Evolutionary conservation across 192 early-diverging fungal species (phyloP).

Genomic region (Dispira simplex): DNA sequence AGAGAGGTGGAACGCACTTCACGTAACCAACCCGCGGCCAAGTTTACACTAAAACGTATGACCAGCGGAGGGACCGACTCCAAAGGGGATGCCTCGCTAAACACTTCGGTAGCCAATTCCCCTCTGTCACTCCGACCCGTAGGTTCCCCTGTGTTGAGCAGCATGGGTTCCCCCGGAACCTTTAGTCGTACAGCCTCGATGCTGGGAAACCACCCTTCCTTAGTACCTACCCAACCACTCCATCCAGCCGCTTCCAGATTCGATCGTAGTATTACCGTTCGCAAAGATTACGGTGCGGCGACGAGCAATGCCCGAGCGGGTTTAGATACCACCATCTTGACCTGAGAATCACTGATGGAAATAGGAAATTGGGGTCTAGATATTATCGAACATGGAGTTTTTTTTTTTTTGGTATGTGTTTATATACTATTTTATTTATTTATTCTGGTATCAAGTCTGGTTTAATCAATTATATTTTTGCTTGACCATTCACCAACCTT

Average conservation of each 20-base stretch:
- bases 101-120: too few species aligned
- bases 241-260: conserved; percentile 5
- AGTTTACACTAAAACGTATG: conserved; percentile 5
- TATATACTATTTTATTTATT: neutral
- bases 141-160: too few species aligned
- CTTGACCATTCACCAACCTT: too few species aligned
- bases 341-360: too few species aligned
- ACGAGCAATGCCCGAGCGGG: neutral
- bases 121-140: too few species aligned
- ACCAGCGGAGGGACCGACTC: neutral
- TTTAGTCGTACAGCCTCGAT: too few species aligned
- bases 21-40: neutral
- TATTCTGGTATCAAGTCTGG: too few species aligned
- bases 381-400: neutral
- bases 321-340: neutral
- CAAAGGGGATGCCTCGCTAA: too few species aligned
- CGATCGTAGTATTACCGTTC: neutral
- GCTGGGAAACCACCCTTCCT: too few species aligned
- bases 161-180: too few species aligned
- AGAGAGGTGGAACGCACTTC: neutral
- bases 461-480: too few species aligned
- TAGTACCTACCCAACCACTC: neutral
- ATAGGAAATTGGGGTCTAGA: too few species aligned
- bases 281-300: neutral
- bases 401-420: neutral